phyloP scores from a whole-genome alignment of 75 land plant species.

The Azolla pinnata region DNA sequence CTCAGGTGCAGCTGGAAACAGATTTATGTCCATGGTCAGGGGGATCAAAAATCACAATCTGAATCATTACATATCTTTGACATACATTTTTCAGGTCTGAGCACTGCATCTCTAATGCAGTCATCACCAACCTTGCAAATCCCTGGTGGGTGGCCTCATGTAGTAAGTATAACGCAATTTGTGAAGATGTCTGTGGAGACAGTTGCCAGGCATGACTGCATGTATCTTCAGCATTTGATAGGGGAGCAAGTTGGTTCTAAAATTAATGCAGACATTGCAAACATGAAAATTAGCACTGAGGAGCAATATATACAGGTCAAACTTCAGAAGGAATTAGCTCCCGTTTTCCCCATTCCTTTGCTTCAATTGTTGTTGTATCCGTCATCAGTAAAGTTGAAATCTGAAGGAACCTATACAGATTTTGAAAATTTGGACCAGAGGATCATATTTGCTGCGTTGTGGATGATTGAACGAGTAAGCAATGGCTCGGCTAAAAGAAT shows the following conservation, averaged over 20 bases:
- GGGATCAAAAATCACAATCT: conserved; percentile 33
- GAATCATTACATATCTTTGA: conserved; percentile 30
- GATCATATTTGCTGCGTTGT: conserved; percentile 59
- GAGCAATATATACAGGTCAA: neutral
- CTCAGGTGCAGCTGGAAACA: conserved; percentile 83
- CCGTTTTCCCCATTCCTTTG: conserved; percentile 24
- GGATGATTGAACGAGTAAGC: conserved; percentile 70
- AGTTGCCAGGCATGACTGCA: conserved; percentile 48
- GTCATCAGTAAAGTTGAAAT: conserved; percentile 4
- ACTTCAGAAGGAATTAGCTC: conserved; percentile 6
- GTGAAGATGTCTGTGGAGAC: conserved; percentile 48
- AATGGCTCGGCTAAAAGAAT: conserved; percentile 37
- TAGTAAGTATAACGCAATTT: conserved; percentile 35
- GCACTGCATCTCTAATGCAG: conserved; percentile 2
- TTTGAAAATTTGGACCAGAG: conserved; percentile 20
- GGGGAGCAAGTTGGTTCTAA: conserved; percentile 45
- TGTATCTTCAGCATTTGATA: conserved; percentile 49
- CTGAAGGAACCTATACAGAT: conserved; percentile 11
- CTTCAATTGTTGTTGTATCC: conserved; percentile 26
- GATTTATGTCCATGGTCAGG: conserved; percentile 55
- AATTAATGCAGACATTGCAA: too few species aligned
- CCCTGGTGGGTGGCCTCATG: conserved; percentile 93
- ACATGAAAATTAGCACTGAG: conserved; percentile 9
- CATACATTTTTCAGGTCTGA: conserved; percentile 16
- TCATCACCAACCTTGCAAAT: conserved; percentile 25